Evolutionary conservation across 1,284 basidiomycete species (phyloP).

Genomic region (Afroboletus lepidellus): DNA sequence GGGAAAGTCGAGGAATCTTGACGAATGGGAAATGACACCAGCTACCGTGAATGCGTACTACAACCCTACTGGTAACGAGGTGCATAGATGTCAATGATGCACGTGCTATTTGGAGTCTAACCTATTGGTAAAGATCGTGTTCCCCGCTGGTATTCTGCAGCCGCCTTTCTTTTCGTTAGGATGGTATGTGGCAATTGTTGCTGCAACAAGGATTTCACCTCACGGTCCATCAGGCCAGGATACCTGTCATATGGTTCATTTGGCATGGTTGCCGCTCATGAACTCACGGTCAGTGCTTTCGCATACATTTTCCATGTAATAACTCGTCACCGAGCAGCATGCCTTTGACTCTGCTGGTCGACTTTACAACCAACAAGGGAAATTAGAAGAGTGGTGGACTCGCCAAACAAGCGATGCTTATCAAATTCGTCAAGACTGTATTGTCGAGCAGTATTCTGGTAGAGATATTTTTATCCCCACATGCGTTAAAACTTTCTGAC

Average conservation of each 20-base stretch:
- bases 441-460: conserved; percentile 82
- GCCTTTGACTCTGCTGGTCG: conserved; percentile 93
- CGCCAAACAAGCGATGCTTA: conserved; percentile 83
- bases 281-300: conserved; percentile 56
- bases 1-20: conserved; percentile 69
- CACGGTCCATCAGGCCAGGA: conserved; percentile 57
- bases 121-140: conserved; percentile 71
- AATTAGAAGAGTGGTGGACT: conserved; percentile 89
- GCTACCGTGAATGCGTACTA: conserved; percentile 81
- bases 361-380: conserved; percentile 75
- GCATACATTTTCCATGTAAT: background rate
- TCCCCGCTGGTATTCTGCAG: conserved; percentile 94
- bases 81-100: conserved; percentile 26
- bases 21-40: conserved; percentile 89
- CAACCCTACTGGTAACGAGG: conserved; percentile 78
- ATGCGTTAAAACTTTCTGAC: conserved; percentile 9
- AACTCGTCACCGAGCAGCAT: conserved; percentile 50
- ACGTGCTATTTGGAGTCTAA: background rate
- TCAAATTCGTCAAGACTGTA: conserved; percentile 81
- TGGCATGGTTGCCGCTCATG: conserved; percentile 87
- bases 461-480: conserved; percentile 42
- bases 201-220: conserved; percentile 3
- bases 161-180: conserved; percentile 87
- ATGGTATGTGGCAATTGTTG: conserved; percentile 55
- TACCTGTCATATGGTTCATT: conserved; percentile 92